Base-by-base conservation (phyloP, 2,329 filamentous ascomycete genomes). In the Fusarium redolens region DNA sequence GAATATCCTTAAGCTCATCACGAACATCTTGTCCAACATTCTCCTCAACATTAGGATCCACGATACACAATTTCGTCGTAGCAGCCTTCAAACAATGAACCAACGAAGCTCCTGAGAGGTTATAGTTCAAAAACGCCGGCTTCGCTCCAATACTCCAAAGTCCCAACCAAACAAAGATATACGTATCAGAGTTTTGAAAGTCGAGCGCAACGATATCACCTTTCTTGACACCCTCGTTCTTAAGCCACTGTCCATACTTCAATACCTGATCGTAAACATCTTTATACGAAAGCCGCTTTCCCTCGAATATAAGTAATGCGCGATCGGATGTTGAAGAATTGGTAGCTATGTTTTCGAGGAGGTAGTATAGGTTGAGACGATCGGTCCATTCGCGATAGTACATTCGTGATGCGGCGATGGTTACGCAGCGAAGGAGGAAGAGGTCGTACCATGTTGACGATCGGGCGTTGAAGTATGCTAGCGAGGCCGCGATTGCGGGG, bases 81-180 rank as follows among this genome's bases (percentile, higher is more conserved):
- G 93, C 92, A 4, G 90, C 89, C 71, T 87, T 88, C 48, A 97
- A 85, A 74, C 93, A 96, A 81, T 97, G 94, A 6, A 89, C 81
- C 69, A 97, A 84, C 1, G 93, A 87, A 33, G 92, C 89, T 17
- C 91, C 92, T 0, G 88, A 87, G 54, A 97, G 84, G 79, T 96
- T 96, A 82, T 95, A 96, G 82, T 97, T 97, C 83, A 97, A 92
- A 75, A 96, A 94, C 0, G 94, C 94, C 1, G 94, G 94, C 62
- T 91, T 91, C 0, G 93, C 94, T 15, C 95, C 95, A 65, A 97
- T 90, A 35, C 91, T 90, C 94, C 94, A 97, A 37, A 97, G 82
- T 0, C 92, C 94, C 61, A 95, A 85, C 86, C 91, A 89, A 13
- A 97, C 71, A 79, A 95, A 93, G 33, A 96, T 78, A 77, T 94